Percentiles rank a stretch among this genome's conserved stretches.
phyloP scores from a whole-genome alignment of 1,284 basidiomycete genomes.

The Tausonia pullulans region DNA sequence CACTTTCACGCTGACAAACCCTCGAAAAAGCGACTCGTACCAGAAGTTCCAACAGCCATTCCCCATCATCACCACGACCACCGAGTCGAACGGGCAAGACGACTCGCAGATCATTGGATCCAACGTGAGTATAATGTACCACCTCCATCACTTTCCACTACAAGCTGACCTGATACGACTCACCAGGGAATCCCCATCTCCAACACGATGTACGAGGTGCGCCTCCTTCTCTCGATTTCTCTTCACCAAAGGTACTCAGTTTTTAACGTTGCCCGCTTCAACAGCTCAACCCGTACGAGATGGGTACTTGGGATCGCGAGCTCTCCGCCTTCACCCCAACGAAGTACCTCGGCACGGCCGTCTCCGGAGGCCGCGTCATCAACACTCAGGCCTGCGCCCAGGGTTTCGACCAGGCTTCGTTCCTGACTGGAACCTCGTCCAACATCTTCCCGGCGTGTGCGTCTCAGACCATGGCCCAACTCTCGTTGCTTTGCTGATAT shows the following conservation, averaged over 20 bases:
- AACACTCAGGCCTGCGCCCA: too few species aligned
- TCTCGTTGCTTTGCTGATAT: too few species aligned
- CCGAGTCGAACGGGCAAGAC: constrained; percentile 30
- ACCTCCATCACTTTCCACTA: constrained; percentile 6
- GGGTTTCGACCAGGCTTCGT: too few species aligned
- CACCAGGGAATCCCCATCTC: constrained; percentile 23
- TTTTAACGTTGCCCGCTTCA: not conserved
- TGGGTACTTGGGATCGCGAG: too few species aligned
- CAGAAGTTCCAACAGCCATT: not conserved
- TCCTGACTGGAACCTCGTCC: too few species aligned
- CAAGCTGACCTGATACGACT: constrained; percentile 8
- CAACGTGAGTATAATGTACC: constrained; percentile 39
- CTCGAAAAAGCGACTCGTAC: not conserved
- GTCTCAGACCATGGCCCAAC: too few species aligned
- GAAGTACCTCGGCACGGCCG: not conserved
- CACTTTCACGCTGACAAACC: not conserved
- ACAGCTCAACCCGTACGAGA: not conserved
- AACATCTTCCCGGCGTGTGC: too few species aligned
- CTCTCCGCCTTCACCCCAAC: too few species aligned
- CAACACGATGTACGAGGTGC: constrained; percentile 17
- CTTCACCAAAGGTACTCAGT: not conserved
- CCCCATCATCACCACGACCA: constrained; percentile 39
- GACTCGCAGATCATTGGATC: constrained; percentile 28
- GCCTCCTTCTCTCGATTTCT: constrained; percentile 20
- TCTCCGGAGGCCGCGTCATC: not conserved